Percentiles rank a stretch among this genome's conserved stretches.
phyloP scores from a whole-genome alignment of 1,284 basidiomycete genomes.

The Ceratobasidium theobromae region DNA sequence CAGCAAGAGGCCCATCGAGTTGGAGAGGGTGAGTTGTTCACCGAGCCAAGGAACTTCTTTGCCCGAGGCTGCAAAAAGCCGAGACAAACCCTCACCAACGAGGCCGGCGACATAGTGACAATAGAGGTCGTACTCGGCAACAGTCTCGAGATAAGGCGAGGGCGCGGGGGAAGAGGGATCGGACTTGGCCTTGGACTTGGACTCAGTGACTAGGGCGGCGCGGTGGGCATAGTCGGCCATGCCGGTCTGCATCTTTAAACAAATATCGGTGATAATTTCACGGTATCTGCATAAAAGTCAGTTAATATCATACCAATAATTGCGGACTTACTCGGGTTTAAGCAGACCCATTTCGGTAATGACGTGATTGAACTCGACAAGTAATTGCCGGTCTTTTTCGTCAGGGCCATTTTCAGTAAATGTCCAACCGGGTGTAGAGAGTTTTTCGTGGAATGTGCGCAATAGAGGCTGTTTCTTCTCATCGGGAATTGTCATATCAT shows the following conservation, averaged over 20 bases:
- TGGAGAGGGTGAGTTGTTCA: constrained; percentile 82
- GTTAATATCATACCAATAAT: constrained; percentile 15
- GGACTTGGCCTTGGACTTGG: background rate
- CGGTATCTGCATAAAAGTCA: constrained; percentile 59
- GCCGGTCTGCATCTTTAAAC: constrained; percentile 84
- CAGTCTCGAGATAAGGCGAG: constrained; percentile 61
- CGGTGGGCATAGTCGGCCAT: constrained; percentile 95
- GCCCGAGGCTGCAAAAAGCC: constrained; percentile 84
- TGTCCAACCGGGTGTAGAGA: constrained; percentile 84
- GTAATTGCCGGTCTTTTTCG: constrained; percentile 87
- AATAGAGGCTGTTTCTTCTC: constrained; percentile 85
- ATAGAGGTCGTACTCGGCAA: constrained; percentile 92
- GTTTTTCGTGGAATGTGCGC: constrained; percentile 79
- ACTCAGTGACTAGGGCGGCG: constrained; percentile 58
- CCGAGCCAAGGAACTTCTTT: constrained; percentile 81
- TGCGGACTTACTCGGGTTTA: constrained; percentile 56
- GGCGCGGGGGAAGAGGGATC: constrained; percentile 46
- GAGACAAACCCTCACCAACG: constrained; percentile 94
- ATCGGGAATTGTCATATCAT: constrained; percentile 96
- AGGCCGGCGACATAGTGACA: constrained; percentile 99
- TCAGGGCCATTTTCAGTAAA: constrained; percentile 81
- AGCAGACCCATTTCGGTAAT: constrained; percentile 80
- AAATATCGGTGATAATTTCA: constrained; percentile 80
- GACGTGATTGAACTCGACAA: constrained; percentile 84
- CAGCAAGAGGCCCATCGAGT: constrained; percentile 94